A percentile compares a stretch with the other conserved stretches of the same genome.
Conservation (phyloP, 257 asterid species). For the Avicennia marina region DNA sequence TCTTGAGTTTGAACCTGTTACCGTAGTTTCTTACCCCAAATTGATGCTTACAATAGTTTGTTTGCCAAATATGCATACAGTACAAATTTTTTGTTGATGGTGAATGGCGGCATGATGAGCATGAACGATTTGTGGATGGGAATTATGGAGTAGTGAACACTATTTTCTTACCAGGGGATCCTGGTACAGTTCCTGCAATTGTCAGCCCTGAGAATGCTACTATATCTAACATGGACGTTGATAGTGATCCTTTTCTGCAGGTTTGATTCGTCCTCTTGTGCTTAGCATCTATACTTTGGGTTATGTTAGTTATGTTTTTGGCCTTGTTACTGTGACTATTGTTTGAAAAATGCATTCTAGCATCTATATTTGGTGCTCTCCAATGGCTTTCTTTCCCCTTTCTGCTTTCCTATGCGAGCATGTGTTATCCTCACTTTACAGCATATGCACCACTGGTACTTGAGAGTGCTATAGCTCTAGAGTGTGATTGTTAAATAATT, state of each 20-base stretch:
- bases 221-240: constrained; percentile 68
- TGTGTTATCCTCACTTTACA: neutral
- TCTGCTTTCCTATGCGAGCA: constrained; percentile 2
- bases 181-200: constrained; percentile 44
- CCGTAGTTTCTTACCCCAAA: neutral
- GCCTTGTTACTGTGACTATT: no score
- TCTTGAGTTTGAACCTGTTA: constrained; percentile 1
- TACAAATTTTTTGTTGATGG: constrained; percentile 79
- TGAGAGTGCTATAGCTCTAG: constrained; percentile 10
- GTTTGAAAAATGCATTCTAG: no score
- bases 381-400: neutral
- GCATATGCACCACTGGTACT: constrained; percentile 3
- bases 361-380: neutral
- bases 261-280: constrained; percentile 32
- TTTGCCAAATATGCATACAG: constrained; percentile 34
- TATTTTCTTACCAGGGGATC: constrained; percentile 53
- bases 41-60: constrained; percentile 1
- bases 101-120: constrained; percentile 82
- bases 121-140: constrained; percentile 55
- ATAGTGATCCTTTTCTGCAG: constrained; percentile 46
- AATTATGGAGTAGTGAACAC: constrained; percentile 74
- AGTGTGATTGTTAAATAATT: constrained; percentile 1
- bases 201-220: constrained; percentile 38
- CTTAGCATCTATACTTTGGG: neutral
- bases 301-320: neutral